These are phyloP conservation scores for Phlebiopsis gigantea DNA, from an alignment of 768 basidiomycete species.

Conservation along the genomic window DNA sequence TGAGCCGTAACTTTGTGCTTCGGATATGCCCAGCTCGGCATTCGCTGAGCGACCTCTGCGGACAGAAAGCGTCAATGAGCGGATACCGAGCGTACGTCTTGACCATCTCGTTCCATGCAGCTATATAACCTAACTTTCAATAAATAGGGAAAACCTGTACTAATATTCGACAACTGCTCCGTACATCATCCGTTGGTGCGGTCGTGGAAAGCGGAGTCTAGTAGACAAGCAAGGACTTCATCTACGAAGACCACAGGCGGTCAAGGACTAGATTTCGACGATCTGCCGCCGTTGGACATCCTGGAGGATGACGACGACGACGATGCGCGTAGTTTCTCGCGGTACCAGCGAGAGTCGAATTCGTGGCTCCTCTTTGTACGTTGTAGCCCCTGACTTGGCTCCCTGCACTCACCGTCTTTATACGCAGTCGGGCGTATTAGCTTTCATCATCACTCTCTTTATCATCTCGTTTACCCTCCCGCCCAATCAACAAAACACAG, in stretches of 20 bases:
- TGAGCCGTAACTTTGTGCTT: neutral
- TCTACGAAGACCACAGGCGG: neutral
- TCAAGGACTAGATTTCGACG: neutral
- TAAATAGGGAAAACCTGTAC: neutral
- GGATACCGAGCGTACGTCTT: neutral
- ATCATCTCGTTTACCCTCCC: neutral
- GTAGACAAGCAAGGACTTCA: neutral
- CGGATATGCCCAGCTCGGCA: neutral
- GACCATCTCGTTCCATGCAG: too few relatives aligned
- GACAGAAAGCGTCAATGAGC: neutral
- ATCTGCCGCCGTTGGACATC: slow-evolving; percentile 5
- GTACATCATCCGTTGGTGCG: neutral
- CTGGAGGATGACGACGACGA: slow-evolving; percentile 7
- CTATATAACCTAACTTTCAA: neutral
- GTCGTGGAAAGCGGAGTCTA: neutral
- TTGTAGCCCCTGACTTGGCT: neutral
- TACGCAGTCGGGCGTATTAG: slow-evolving; percentile 8
- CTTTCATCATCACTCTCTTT: slow-evolving; percentile 8
- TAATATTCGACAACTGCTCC: slow-evolving; percentile 4
- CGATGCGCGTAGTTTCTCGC: neutral
- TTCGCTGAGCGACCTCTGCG: neutral
- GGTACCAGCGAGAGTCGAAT: slow-evolving; percentile 1
- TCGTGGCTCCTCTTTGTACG: slow-evolving; percentile 11
- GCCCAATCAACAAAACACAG: neutral
- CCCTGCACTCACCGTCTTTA: neutral